phyloP scores from a whole-genome alignment of 2,329 filamentous ascomycete genomes.

The Trichoderma aggressivum region DNA sequence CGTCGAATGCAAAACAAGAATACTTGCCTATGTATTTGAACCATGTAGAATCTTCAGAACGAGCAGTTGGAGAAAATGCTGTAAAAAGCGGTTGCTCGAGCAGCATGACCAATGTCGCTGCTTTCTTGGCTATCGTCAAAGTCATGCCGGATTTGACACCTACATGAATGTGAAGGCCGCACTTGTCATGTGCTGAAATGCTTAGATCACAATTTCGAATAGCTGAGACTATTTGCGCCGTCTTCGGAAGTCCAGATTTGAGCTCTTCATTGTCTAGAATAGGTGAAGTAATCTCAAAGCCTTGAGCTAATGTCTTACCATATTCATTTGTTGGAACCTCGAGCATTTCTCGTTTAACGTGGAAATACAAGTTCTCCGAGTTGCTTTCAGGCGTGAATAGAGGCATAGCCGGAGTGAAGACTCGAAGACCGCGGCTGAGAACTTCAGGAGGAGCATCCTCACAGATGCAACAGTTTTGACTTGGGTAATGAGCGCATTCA shows the following conservation, averaged over 20 bases:
- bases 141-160: constrained; percentile 25
- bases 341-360: constrained; percentile 21
- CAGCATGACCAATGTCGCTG: constrained; percentile 23
- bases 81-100: constrained; percentile 24
- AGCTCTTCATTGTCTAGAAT: constrained; percentile 23
- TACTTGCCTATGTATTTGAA: background rate
- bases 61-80: background rate
- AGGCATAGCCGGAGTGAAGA: background rate
- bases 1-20: background rate
- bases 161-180: constrained; percentile 29
- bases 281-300: constrained; percentile 25
- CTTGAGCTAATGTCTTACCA: constrained; percentile 13
- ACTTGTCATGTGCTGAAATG: constrained; percentile 21
- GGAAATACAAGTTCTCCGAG: constrained; percentile 16
- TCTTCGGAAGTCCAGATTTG: constrained; percentile 13
- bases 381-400: background rate
- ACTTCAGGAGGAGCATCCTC: background rate
- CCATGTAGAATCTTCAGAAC: background rate
- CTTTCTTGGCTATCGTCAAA: constrained; percentile 25
- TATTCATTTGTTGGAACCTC: background rate
- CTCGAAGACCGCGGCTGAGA: background rate
- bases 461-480: background rate
- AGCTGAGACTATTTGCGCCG: constrained; percentile 10
- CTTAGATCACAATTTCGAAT: constrained; percentile 9
- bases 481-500: background rate